Evolutionary conservation across 768 basidiomycete genomes (phyloP).

Genomic region (Xanthoconium stramineum): DNA sequence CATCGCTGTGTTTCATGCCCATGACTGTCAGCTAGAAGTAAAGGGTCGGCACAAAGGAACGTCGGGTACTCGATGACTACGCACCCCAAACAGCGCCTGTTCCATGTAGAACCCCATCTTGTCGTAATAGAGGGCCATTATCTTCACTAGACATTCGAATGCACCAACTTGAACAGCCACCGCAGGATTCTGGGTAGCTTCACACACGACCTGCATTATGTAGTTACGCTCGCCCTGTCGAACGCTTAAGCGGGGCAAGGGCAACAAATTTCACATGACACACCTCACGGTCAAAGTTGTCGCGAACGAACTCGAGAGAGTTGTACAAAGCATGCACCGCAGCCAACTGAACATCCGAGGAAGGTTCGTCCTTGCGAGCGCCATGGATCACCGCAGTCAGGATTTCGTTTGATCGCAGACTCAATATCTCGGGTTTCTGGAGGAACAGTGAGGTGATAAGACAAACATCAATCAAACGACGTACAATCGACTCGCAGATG

Average conservation of each 20-base stretch:
- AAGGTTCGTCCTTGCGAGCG: conserved; percentile 92
- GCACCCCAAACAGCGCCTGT: conserved; percentile 92
- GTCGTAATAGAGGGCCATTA: conserved; percentile 98
- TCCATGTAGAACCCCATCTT: conserved; percentile 99
- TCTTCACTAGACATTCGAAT: conserved; percentile 92
- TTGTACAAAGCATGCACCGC: conserved; percentile 92
- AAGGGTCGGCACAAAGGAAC: conserved; percentile 13
- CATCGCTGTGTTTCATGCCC: conserved; percentile 94
- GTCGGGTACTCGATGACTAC: conserved; percentile 29
- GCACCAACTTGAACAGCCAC: conserved; percentile 90
- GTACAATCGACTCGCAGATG: conserved; percentile 93
- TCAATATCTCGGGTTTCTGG: conserved; percentile 91
- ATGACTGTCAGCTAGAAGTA: conserved; percentile 80
- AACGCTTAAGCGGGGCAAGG: conserved; percentile 1
- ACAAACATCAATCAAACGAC: conserved; percentile 34
- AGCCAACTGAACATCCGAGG: conserved; percentile 85
- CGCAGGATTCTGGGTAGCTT: conserved; percentile 85
- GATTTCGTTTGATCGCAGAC: conserved; percentile 91
- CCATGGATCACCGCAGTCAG: conserved; percentile 98
- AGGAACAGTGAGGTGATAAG: conserved; percentile 5
- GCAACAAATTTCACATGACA: conserved; percentile 24
- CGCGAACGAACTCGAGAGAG: conserved; percentile 94
- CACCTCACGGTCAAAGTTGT: conserved; percentile 97
- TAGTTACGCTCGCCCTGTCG: conserved; percentile 95
- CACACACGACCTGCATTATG: conserved; percentile 99